phyloP scores from a whole-genome alignment of 2,329 filamentous ascomycete species.

The Diplodia intermedia region DNA sequence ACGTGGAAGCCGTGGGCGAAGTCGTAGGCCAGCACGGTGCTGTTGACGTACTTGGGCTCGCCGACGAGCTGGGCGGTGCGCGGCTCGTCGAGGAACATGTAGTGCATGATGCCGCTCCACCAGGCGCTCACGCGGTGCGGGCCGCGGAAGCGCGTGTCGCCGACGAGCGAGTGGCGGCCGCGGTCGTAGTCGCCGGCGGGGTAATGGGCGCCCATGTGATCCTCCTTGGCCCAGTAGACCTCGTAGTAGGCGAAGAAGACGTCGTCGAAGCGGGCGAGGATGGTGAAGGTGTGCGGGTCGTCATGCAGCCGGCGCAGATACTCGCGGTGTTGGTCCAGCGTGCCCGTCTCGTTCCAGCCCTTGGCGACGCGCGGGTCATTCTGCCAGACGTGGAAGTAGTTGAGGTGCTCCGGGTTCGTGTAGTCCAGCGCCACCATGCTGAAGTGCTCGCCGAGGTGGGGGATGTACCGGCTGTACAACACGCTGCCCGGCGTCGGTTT shows the following conservation, averaged over 20 bases:
- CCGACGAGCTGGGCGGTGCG: slow-evolving; percentile 64
- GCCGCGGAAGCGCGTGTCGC: slow-evolving; percentile 62
- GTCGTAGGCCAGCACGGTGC: slow-evolving; percentile 75
- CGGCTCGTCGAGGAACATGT: slow-evolving; percentile 65
- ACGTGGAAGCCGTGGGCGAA: slow-evolving; percentile 75
- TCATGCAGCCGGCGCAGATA: slow-evolving; percentile 73
- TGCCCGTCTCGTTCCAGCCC: slow-evolving; percentile 81
- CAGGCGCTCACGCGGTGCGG: slow-evolving; percentile 64
- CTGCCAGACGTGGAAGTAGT: slow-evolving; percentile 79
- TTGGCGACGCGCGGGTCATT: slow-evolving; percentile 82
- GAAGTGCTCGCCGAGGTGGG: slow-evolving; percentile 76
- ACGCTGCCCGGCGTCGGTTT: slow-evolving; percentile 75
- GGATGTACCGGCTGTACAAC: slow-evolving; percentile 80
- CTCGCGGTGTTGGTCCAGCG: slow-evolving; percentile 73
- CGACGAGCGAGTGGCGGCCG: slow-evolving; percentile 66
- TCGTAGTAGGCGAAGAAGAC: slow-evolving; percentile 79
- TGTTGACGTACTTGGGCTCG: slow-evolving; percentile 75
- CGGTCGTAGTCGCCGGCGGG: slow-evolving; percentile 63
- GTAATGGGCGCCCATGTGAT: slow-evolving; percentile 66
- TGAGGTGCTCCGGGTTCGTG: slow-evolving; percentile 67
- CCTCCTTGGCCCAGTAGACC: slow-evolving; percentile 76
- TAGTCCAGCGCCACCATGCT: slow-evolving; percentile 77
- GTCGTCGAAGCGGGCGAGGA: slow-evolving; percentile 75
- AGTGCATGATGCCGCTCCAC: slow-evolving; percentile 65
- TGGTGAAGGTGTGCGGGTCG: slow-evolving; percentile 73